Base-by-base conservation (phyloP, 1,284 basidiomycete species). In the Malassezia obtusa region DNA sequence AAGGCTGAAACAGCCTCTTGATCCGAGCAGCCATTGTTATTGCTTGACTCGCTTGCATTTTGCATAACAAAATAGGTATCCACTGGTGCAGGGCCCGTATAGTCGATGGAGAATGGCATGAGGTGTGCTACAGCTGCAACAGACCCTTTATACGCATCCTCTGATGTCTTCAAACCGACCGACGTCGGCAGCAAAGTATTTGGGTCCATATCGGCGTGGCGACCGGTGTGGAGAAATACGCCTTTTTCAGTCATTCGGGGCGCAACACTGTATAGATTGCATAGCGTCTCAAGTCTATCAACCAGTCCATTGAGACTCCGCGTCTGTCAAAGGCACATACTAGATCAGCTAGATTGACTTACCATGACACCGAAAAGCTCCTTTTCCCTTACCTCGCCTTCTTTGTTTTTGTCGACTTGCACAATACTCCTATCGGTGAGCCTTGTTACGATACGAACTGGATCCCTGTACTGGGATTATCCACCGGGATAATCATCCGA, bases 401-500 rank as follows among this genome's bases (percentile, higher is more conserved):
- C 57, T 30, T 66, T 77, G 60, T 86, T 83, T 74, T 95, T 63
- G 46, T 68, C 66, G 26, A 71, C 53, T 35, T 68, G 64, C 31
- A 55, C 63, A 25, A 71, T 64, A 30, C 64, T 54, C 47, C 55
- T 57, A 26, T 19, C 17, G 1, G 19, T 46, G 12, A 50, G 47
- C 19, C 7, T 14, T 5, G 14, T 15, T 10, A 43, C 6, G 39
- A 12, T 31, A 40, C 38, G 17, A 7, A 40, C 38, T 40, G 38
- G 21, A 26, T 40, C 21, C 38, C 38, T 3, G 38, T 40, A 26
- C 46, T 48, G 6, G 49, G 33, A 26, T 78, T 80, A 5, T 89
- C 89, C 7, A 96, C 84, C 1, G 91, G 91, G 48, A 95, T 86
- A 76, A 95, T 92, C 84, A 95, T 88, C 45, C 88, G 78, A 2